Conservation (phyloP, 345 rosid genomes). For the Populus pruinosa region DNA sequence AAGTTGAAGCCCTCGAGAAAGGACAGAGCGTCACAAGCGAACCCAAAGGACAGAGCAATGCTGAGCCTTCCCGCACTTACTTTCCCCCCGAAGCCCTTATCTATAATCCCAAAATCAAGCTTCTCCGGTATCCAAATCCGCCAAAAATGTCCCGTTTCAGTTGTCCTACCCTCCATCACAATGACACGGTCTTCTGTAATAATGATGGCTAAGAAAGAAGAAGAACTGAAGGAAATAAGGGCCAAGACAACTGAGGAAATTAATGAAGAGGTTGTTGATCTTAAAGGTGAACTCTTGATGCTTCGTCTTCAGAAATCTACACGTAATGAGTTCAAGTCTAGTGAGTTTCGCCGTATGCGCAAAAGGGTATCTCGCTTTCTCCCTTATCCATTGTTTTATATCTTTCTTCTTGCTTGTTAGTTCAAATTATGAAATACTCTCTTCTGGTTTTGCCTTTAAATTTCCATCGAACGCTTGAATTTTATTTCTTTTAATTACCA, state of each 20-base stretch:
- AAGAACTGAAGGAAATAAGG: conserved; percentile 74
- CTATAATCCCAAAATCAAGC: conserved; percentile 36
- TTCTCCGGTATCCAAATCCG: conserved; percentile 52
- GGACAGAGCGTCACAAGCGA: neutral
- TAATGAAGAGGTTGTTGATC: conserved; percentile 75
- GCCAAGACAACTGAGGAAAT: conserved; percentile 65
- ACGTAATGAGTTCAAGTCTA: conserved; percentile 85
- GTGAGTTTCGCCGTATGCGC: conserved; percentile 85
- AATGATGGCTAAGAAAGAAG: conserved; percentile 81
- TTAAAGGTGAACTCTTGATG: conserved; percentile 95
- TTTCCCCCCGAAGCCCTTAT: conserved; percentile 34
- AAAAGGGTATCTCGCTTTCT: conserved; percentile 46
- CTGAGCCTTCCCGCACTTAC: conserved; percentile 45
- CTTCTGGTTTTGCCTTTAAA: neutral
- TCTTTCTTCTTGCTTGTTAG: neutral
- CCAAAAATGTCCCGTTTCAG: conserved; percentile 24
- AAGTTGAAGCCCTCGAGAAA: neutral
- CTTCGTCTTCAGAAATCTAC: conserved; percentile 81
- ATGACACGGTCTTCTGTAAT: conserved; percentile 35
- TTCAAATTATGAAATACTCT: neutral
- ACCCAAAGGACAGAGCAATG: conserved; percentile 27
- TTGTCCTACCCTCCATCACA: conserved; percentile 13
- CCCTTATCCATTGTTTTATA: conserved; percentile 4
- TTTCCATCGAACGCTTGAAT: neutral
- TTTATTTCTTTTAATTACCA: no score